Evolutionary conservation across 352 stramenopile genomes (phyloP).

Genomic region (Phytopythium oedochilum): DNA sequence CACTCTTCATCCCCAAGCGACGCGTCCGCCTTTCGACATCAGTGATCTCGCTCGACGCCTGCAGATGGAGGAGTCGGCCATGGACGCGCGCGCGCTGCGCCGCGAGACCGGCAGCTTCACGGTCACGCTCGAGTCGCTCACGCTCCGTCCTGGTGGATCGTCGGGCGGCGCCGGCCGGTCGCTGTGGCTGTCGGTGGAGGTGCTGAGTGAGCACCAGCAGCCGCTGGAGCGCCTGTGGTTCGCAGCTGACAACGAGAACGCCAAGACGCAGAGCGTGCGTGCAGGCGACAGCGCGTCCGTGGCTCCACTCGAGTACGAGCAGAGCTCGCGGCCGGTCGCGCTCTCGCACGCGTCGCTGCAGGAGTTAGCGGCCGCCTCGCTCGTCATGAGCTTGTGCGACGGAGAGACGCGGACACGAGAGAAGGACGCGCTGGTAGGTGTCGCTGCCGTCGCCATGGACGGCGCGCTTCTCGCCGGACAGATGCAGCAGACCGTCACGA

Average conservation of each 20-base stretch:
- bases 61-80: not conserved
- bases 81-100: not conserved
- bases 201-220: conserved; percentile 20
- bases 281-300: not conserved
- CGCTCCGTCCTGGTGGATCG: not conserved
- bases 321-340: conserved; percentile 36
- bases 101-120: conserved; percentile 25
- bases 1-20: not conserved
- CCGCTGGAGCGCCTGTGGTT: conserved; percentile 52
- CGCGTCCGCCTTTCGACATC: too few species aligned
- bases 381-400: conserved; percentile 37
- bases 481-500: conserved; percentile 13
- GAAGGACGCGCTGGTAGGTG: conserved; percentile 31
- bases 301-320: conserved; percentile 28
- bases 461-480: conserved; percentile 18
- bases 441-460: conserved; percentile 30
- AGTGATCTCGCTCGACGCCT: not conserved
- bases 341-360: conserved; percentile 29
- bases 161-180: not conserved
- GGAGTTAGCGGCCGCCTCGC: conserved; percentile 28
- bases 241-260: conserved; percentile 39
- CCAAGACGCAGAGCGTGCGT: conserved; percentile 31
- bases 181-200: conserved; percentile 38
- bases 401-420: conserved; percentile 20
- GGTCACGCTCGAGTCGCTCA: conserved; percentile 16